Evolutionary conservation across 192 early-diverging fungal genomes (phyloP).

Genomic region (Cladochytrium replicatum): DNA sequence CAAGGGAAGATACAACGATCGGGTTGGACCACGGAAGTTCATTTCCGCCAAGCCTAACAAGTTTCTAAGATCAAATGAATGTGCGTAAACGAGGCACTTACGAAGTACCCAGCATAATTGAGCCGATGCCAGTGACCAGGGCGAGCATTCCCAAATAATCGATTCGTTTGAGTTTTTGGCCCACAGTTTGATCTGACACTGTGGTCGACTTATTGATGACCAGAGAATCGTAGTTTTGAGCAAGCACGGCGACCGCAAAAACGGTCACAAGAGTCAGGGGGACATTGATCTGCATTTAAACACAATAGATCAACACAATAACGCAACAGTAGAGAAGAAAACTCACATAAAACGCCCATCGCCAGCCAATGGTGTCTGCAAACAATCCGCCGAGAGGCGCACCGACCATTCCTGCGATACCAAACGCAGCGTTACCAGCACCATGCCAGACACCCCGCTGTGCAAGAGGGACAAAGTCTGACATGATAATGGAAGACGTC

Average conservation of each 20-base stretch:
- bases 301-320: no score
- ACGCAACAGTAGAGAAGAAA: no score
- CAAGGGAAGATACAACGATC: slow-evolving; percentile 2
- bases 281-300: slow-evolving; percentile 14
- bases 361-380: neutral
- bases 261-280: slow-evolving; percentile 9
- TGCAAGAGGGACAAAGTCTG: slow-evolving; percentile 7
- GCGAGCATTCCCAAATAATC: neutral
- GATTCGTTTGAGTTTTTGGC: neutral
- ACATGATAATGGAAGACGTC: slow-evolving; percentile 11
- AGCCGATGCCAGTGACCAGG: neutral
- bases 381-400: slow-evolving; percentile 2
- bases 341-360: neutral
- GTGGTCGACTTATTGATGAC: neutral
- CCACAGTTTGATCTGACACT: neutral
- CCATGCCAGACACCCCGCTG: slow-evolving; percentile 11
- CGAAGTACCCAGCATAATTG: neutral
- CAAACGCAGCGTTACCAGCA: slow-evolving; percentile 8
- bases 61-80: no score
- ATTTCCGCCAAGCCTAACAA: slow-evolving; percentile 7
- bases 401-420: slow-evolving; percentile 4
- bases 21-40: slow-evolving; percentile 6
- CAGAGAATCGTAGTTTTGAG: neutral
- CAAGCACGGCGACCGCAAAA: slow-evolving; percentile 5
- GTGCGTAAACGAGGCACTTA: no score